A percentile compares a stretch with the other conserved stretches of the same genome.
Evolutionary conservation across 2,329 filamentous ascomycete species (phyloP).

Genomic region (Conoideocrella luteorostrata): DNA sequence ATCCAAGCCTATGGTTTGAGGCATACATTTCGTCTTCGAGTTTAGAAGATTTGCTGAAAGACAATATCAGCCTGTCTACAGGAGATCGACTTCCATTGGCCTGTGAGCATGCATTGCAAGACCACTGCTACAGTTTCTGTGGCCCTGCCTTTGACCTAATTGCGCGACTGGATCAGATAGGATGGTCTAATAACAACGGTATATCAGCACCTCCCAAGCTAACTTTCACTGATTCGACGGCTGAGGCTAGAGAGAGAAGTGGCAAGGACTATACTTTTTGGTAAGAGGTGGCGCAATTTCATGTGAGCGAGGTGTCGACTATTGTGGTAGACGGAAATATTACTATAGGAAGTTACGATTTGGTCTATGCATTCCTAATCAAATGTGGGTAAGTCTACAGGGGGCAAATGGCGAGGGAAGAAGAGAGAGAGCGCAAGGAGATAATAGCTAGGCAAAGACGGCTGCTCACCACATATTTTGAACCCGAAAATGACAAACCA

Average conservation of each 20-base stretch:
- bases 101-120: slow-evolving; percentile 13
- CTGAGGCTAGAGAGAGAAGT: not conserved
- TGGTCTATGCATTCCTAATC: too few relatives aligned
- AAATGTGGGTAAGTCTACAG: too few relatives aligned
- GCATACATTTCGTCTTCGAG: slow-evolving; percentile 19
- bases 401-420: too few relatives aligned
- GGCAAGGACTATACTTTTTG: slow-evolving; percentile 4
- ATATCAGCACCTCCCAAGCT: slow-evolving; percentile 2
- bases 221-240: not conserved
- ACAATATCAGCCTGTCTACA: slow-evolving; percentile 20
- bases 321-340: too few relatives aligned
- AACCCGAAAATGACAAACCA: too few relatives aligned
- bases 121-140: slow-evolving; percentile 20
- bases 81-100: slow-evolving; percentile 22
- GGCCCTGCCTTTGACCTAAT: slow-evolving; percentile 23
- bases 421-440: too few relatives aligned
- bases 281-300: too few relatives aligned
- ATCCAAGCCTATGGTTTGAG: too few relatives aligned
- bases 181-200: slow-evolving; percentile 20
- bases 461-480: too few relatives aligned
- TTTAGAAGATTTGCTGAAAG: slow-evolving; percentile 13
- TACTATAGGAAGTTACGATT: too few relatives aligned
- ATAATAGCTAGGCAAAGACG: too few relatives aligned
- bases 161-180: slow-evolving; percentile 24
- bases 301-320: too few relatives aligned